Evolutionary conservation across 106 monocot species (phyloP), one percentile per base, ranked within the genome.

Genomic region (Allium cepa): DNA sequence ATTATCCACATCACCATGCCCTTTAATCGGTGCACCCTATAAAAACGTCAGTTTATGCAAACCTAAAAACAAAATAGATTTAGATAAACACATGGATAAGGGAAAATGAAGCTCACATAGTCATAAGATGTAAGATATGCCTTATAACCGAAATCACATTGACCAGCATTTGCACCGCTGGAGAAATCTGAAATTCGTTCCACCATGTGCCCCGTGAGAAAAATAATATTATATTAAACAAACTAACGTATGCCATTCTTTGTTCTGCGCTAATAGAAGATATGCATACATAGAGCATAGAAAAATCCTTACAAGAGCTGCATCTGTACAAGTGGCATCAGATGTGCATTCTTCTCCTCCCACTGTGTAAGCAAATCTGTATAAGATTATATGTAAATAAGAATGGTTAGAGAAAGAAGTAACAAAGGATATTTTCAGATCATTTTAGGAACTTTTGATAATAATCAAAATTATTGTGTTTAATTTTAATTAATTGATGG

Each of bases 301-400:
- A n/a, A n/a, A n/a, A n/a, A n/a, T n/a, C n/a, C n/a, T n/a, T n/a
- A n/a, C n/a, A n/a, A n/a, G n/a, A n/a, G n/a, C n/a, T n/a, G n/a
- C n/a, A n/a, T n/a, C n/a, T n/a, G n/a, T n/a, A n/a, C n/a, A n/a
- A n/a, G n/a, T n/a, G n/a, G n/a, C n/a, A n/a, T 80, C 80, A 67
- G 97, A 26, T 71, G 61, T 79, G 87, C 87, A 77, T 75, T 78
- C 11, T 64, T 69, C 60, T 99, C 97, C 46, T 89, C 84, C 97
- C 97, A 99, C 65, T 99, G 97, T 60, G 97, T 99, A 48, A 99
- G 87, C 97, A 92, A 99, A 58, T 92, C 97, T 17, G 97, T 99
- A 73, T 99, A 99, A 76, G 92, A 99, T 77, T 99, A 92, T 56
- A 92, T 99, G 76, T 46, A 60, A 70, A 76, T 22, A 57, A 62